Conservation (phyloP, 352 stramenopile genomes). For the Phytophthora pseudosyringae region DNA sequence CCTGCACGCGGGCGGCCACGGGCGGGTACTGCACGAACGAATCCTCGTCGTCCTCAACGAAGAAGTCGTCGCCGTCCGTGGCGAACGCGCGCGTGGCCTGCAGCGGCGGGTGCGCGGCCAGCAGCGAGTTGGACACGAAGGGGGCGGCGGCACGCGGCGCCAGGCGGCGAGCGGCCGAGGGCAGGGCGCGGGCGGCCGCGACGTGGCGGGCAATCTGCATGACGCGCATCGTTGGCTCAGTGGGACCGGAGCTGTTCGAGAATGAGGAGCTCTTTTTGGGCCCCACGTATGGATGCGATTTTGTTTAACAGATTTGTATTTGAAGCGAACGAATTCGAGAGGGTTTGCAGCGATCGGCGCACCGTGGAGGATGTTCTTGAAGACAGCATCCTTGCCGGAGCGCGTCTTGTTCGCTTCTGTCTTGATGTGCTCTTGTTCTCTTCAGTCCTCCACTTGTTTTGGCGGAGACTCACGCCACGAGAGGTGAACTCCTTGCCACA, state of each 20-base stretch:
- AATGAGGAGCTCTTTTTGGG: constrained; percentile 11
- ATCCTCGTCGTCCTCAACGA: constrained; percentile 74
- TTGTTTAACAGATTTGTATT: constrained; percentile 17
- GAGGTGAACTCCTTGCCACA: no score
- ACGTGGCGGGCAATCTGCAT: constrained; percentile 41
- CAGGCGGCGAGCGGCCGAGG: constrained; percentile 16
- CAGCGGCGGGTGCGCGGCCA: constrained; percentile 1
- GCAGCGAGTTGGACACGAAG: constrained; percentile 11
- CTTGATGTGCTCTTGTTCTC: no score
- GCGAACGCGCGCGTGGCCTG: constrained; percentile 49
- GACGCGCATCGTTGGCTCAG: constrained; percentile 28
- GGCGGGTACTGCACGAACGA: constrained; percentile 84
- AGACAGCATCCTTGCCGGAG: no score
- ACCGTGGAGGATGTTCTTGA: no score
- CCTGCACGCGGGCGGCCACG: constrained; percentile 61
- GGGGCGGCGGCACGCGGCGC: constrained; percentile 16
- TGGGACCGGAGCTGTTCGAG: background rate
- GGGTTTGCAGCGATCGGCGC: background rate
- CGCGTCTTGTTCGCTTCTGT: no score
- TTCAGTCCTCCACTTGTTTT: no score
- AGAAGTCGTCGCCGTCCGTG: constrained; percentile 63
- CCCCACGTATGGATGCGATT: constrained; percentile 11
- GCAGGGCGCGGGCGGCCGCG: constrained; percentile 23
- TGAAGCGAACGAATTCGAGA: constrained; percentile 10
- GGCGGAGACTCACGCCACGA: no score